phyloP scores from a whole-genome alignment of 768 basidiomycete species.

The Ramaria sp. region DNA sequence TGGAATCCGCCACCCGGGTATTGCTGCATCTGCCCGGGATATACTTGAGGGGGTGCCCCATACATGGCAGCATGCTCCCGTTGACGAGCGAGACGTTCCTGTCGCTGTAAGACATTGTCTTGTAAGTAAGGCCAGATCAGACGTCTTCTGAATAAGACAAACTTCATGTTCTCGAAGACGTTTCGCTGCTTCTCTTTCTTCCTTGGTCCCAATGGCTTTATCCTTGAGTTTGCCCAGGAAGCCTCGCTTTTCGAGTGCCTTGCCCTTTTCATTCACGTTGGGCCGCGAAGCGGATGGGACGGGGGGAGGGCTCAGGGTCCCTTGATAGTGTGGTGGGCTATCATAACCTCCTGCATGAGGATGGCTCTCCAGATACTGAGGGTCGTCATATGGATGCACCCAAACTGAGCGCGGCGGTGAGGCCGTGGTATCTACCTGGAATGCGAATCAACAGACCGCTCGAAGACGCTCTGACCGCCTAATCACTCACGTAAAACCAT shows the following conservation, averaged over 20 bases:
- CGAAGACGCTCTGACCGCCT: no score
- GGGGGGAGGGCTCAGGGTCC: slow-evolving; percentile 6
- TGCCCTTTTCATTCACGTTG: slow-evolving; percentile 8
- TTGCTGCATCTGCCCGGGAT: slow-evolving; percentile 10
- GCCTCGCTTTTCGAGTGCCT: slow-evolving; percentile 30
- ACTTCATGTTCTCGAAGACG: slow-evolving; percentile 2
- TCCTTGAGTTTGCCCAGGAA: slow-evolving; percentile 55
- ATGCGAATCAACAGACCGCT: background rate
- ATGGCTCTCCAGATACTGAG: slow-evolving; percentile 46
- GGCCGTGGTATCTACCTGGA: slow-evolving; percentile 52
- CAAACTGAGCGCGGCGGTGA: slow-evolving; percentile 58
- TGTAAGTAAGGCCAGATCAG: slow-evolving; percentile 11
- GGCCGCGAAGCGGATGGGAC: slow-evolving; percentile 9
- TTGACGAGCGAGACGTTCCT: slow-evolving; percentile 20
- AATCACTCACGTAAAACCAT: slow-evolving; percentile 6
- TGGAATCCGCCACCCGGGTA: no score
- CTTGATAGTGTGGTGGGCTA: background rate
- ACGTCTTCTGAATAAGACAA: background rate
- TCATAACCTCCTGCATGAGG: slow-evolving; percentile 34
- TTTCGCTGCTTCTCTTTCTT: slow-evolving; percentile 39
- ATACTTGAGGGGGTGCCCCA: slow-evolving; percentile 10
- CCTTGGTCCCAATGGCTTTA: slow-evolving; percentile 51
- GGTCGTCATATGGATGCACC: slow-evolving; percentile 65
- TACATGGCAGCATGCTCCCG: slow-evolving; percentile 24
- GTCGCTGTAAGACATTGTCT: slow-evolving; percentile 2